Evolutionary conservation across 805 yeast species (phyloP), one percentile per base, ranked within the genome.

Genomic region (Metschnikowia picachoensis): DNA sequence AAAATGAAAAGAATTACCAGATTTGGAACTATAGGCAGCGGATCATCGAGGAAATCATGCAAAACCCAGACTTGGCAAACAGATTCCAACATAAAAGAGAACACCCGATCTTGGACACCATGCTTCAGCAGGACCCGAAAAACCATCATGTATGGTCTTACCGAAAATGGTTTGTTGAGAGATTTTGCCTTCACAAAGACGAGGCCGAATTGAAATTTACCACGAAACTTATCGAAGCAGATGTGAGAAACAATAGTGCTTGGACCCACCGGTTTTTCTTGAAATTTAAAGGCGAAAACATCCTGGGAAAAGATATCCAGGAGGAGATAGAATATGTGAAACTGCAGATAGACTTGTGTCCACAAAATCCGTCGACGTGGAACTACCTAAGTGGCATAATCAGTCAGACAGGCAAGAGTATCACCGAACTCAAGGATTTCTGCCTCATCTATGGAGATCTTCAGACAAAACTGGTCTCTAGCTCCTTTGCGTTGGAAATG

Each of bases 141-240:
- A 94, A 94, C 68, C 95, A 94, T 64, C 99, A 94, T 58, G 97
- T 91, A 6, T 94, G 99, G 98, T 79, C 96, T 1, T 88, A 90
- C 57, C 69, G 92, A 43, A 85, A 86, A 56, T 91, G 97, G 97
- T 66, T 87, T 17, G 83, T 85, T 9, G 70, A 74, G 32, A 71
- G 70, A 53, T 84, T 83, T 52, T 61, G 70, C 1, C 68, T 80
- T 35, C 82, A 67, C 55, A 45, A 53, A 15, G 65, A 70, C 35
- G 58, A 57, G 25, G 61, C 65, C 32, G 95, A 89, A 59, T 51
- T 82, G 13, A 59, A 58, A 6, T 85, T 78, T 59, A 74, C 79
- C 0, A 70, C 75, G 4, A 46, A 51, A 17, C 66, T 78, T 56
- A 63, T 92, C 3, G 62, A 64, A 2, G 58, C 67, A 8, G 99